phyloP scores from a whole-genome alignment of 202 grass and related monocot species.

The Bolboschoenoplectus hybrid region DNA sequence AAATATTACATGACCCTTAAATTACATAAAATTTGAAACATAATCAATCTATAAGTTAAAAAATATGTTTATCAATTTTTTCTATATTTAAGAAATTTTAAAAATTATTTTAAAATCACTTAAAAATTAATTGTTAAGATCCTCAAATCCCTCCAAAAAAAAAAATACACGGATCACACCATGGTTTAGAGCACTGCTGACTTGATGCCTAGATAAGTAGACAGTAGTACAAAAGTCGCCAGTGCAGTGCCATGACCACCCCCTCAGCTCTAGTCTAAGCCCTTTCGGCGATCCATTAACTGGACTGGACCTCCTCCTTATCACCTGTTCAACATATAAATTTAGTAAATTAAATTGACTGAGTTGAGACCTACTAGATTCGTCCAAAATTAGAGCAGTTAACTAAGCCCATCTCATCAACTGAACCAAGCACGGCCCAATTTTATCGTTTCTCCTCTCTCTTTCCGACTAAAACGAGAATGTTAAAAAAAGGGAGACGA shows the following conservation, averaged over 20 bases:
- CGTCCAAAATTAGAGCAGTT: not conserved
- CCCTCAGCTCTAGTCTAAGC: not conserved
- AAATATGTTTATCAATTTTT: no score
- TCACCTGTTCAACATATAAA: not conserved
- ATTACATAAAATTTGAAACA: no score
- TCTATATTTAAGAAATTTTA: no score
- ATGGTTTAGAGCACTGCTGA: no score
- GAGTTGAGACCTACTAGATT: not conserved
- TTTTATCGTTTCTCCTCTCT: not conserved
- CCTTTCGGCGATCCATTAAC: not conserved
- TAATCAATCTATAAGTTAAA: no score
- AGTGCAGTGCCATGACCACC: not conserved
- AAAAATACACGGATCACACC: no score
- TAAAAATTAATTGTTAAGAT: no score
- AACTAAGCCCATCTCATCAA: not conserved
- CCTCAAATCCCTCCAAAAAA: no score
- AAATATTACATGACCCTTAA: no score
- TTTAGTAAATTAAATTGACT: not conserved
- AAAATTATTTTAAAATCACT: no score
- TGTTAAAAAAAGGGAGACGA: not conserved
- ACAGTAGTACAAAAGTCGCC: not conserved
- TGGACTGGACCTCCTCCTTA: not conserved
- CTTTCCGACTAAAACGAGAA: not conserved
- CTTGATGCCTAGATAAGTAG: no score
- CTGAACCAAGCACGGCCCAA: not conserved